These are phyloP conservation scores for Austroboletus eburneus DNA, from an alignment of 768 basidiomycete genomes.

Conservation along the genomic window DNA sequence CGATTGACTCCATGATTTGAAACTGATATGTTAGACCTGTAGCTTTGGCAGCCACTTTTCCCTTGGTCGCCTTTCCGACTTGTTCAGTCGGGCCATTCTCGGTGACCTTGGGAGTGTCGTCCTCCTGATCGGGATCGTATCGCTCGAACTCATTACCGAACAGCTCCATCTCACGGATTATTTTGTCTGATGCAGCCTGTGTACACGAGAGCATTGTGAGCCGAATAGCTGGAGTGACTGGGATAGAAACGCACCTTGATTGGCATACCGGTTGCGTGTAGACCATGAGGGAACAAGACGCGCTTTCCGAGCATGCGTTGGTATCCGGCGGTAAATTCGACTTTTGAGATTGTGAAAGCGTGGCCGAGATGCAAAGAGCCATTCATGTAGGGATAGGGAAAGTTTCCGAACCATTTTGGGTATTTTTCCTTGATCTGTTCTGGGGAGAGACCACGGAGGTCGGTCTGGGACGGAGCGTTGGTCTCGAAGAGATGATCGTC, in stretches of 20 bases:
- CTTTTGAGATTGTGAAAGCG: slow-evolving; percentile 96
- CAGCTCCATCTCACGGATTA: slow-evolving; percentile 93
- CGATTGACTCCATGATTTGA: slow-evolving; percentile 96
- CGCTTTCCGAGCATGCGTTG: slow-evolving; percentile 93
- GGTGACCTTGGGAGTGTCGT: slow-evolving; percentile 38
- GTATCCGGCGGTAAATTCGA: slow-evolving; percentile 95
- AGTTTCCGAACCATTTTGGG: slow-evolving; percentile 98
- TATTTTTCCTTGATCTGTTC: slow-evolving; percentile 67
- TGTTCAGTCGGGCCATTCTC: slow-evolving; percentile 45
- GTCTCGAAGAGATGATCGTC: slow-evolving; percentile 78
- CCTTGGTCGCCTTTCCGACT: slow-evolving; percentile 87
- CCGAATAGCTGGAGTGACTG: not conserved
- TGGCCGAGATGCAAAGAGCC: slow-evolving; percentile 96
- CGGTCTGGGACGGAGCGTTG: slow-evolving; percentile 68
- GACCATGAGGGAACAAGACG: slow-evolving; percentile 94
- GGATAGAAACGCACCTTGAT: slow-evolving; percentile 73
- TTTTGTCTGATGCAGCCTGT: slow-evolving; percentile 97
- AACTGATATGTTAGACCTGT: slow-evolving; percentile 96
- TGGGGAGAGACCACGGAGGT: slow-evolving; percentile 58
- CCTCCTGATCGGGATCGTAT: slow-evolving; percentile 42
- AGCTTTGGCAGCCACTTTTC: slow-evolving; percentile 88
- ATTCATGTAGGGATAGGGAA: slow-evolving; percentile 98
- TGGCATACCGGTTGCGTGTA: slow-evolving; percentile 98
- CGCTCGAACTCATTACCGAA: slow-evolving; percentile 88
- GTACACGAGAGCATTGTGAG: not conserved